phyloP scores from a whole-genome alignment of 2,329 filamentous ascomycete genomes.

The Aspergillus carbonarius region DNA sequence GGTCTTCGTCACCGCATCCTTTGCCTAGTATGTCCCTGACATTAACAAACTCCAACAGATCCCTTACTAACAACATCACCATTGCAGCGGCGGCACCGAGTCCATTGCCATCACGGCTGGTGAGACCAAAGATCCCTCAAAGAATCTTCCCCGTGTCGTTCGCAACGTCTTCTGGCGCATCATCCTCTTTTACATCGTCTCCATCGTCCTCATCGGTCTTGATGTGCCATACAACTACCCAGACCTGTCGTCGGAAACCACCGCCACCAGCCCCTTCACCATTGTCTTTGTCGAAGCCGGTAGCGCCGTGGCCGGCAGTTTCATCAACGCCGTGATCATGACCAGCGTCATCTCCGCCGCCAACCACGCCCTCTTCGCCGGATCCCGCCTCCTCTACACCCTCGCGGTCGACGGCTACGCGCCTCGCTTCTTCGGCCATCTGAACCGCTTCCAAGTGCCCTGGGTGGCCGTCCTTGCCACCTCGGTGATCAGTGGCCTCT shows the following conservation, averaged over 20 bases:
- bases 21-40: constrained; percentile 51
- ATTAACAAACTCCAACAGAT: neutral
- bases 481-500: constrained; percentile 56
- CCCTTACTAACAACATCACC: constrained; percentile 20
- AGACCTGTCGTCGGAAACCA: constrained; percentile 43
- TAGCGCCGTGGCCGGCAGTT: constrained; percentile 54
- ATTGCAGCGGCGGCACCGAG: constrained; percentile 56
- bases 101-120: constrained; percentile 66
- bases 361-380: constrained; percentile 60
- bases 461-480: constrained; percentile 58
- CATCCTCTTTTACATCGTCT: constrained; percentile 55
- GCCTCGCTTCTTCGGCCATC: constrained; percentile 53
- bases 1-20: constrained; percentile 62
- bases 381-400: constrained; percentile 57
- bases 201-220: constrained; percentile 57
- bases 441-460: constrained; percentile 53
- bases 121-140: constrained; percentile 63
- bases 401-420: constrained; percentile 57
- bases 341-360: constrained; percentile 59
- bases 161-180: constrained; percentile 67
- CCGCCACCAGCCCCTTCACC: constrained; percentile 56
- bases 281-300: constrained; percentile 62
- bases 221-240: constrained; percentile 59
- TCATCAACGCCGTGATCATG: constrained; percentile 63
- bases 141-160: constrained; percentile 62